Percentiles rank a stretch among this genome's conserved stretches.
phyloP scores from a whole-genome alignment of 345 rosid genomes.

The Kandelia obovata region DNA sequence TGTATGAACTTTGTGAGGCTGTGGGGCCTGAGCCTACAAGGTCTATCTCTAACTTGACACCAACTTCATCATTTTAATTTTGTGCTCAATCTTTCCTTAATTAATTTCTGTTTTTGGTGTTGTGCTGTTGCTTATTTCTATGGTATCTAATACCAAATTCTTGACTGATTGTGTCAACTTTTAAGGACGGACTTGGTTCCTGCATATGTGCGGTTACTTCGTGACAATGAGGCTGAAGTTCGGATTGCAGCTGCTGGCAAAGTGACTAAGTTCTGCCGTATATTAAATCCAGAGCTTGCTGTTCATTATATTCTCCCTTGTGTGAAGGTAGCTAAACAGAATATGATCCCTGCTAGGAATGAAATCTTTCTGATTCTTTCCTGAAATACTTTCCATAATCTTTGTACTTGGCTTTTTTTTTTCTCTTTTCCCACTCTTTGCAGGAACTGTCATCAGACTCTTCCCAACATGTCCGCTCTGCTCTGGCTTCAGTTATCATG shows the following conservation, averaged over 20 bases:
- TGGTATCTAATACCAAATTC: background rate
- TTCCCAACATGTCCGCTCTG: conserved; percentile 97
- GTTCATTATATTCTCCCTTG: conserved; percentile 83
- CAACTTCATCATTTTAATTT: background rate
- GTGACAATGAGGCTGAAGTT: conserved; percentile 98
- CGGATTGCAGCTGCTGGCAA: conserved; percentile 98
- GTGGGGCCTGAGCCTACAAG: conserved; percentile 92
- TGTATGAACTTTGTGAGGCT: conserved; percentile 95
- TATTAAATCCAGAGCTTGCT: conserved; percentile 82
- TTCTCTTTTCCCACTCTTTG: background rate
- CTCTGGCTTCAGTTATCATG: conserved; percentile 97
- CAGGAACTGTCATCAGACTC: conserved; percentile 96
- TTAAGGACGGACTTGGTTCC: conserved; percentile 80
- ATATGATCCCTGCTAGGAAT: background rate
- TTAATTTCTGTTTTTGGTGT: background rate
- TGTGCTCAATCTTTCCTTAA: conserved; percentile 10
- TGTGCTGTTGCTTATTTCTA: background rate
- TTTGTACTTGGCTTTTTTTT: background rate
- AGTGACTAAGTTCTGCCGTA: conserved; percentile 91
- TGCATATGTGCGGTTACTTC: conserved; percentile 87
- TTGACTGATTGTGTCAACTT: background rate
- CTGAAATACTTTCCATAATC: background rate
- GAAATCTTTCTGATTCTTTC: background rate
- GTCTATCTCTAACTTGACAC: conserved; percentile 32
- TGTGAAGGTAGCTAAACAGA: conserved; percentile 57